These are phyloP conservation scores for Beta corolliflora DNA, from an alignment of 179 eudicot species.

Conservation along the genomic window DNA sequence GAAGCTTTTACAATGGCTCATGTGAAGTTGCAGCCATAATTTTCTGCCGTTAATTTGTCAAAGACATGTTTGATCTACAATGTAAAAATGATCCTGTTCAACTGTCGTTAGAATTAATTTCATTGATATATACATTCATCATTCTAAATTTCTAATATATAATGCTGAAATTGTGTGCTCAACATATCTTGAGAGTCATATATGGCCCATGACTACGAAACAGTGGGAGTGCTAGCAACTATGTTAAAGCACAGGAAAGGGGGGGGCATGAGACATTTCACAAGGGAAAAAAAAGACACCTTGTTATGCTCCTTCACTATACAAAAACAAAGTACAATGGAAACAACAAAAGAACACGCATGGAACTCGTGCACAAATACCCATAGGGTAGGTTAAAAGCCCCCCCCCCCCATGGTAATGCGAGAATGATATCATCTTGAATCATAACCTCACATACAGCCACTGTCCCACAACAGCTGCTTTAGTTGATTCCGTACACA, in stretches of 20 bases:
- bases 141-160: background rate
- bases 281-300: background rate
- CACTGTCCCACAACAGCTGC: background rate
- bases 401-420: background rate
- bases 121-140: background rate
- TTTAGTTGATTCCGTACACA: background rate
- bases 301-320: background rate
- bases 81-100: background rate
- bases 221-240: background rate
- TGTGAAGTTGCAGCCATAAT: background rate
- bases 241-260: background rate
- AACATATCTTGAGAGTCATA: background rate
- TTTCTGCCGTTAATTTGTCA: background rate
- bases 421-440: background rate
- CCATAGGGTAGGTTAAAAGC: background rate
- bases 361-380: background rate
- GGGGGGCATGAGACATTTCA: background rate
- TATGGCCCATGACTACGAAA: background rate
- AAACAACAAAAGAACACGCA: background rate
- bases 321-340: background rate
- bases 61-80: background rate
- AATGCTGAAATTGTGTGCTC: background rate
- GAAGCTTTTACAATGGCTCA: background rate
- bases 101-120: background rate
- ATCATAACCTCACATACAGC: background rate